Evolutionary conservation across 192 early-diverging fungal genomes (phyloP), one percentile per base, ranked within the genome.

Genomic region (Entophlyctis luteolus): DNA sequence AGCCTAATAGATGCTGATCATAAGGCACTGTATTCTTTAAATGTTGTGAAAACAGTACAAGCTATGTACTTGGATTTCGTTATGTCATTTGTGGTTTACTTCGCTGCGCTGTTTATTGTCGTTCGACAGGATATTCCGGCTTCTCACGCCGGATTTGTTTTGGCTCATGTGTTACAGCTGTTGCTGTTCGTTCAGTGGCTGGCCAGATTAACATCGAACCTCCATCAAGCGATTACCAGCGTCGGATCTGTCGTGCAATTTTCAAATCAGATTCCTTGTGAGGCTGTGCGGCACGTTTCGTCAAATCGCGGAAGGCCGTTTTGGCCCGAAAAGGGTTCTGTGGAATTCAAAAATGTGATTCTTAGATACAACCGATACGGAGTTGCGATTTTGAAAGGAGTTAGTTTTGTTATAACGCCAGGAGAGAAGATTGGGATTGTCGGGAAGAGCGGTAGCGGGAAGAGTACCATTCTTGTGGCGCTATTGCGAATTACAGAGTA

Each of bases 361-460:
- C 78, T 91, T 50, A 83, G 83, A 70, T 98, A 98, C 58, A 75
- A 87, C 5, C 87, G 91, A 27, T 89, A 90, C 16, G 65, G 56
- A 34, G 59, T 62, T 16, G 42, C 70, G 42, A 88, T 94, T 6
- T 79, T 99, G 12, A 79, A 84, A 25, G 73, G 85, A 46, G 63
- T 99, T 4, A 86, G 83, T 16, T 89, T 96, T 55, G 45, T 67
- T 1, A 78, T 90, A 25, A 70, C 72, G 2, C 84, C 88, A n/a
- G 80, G 84, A 5, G 78, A 88, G 75, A 76, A 59, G 38, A 67
- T 71, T 12, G 63, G 75, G 48, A 70, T 79, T 25, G 72, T 68
- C 55, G 79, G 80, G 1, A 76, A 87, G 37, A 91, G 87, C 27
- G 95, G 92, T 32, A 91, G 90, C 14, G 90, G 90, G 22, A 93